Base-by-base conservation (phyloP, 768 basidiomycete genomes). In the Lepiota venenata region DNA sequence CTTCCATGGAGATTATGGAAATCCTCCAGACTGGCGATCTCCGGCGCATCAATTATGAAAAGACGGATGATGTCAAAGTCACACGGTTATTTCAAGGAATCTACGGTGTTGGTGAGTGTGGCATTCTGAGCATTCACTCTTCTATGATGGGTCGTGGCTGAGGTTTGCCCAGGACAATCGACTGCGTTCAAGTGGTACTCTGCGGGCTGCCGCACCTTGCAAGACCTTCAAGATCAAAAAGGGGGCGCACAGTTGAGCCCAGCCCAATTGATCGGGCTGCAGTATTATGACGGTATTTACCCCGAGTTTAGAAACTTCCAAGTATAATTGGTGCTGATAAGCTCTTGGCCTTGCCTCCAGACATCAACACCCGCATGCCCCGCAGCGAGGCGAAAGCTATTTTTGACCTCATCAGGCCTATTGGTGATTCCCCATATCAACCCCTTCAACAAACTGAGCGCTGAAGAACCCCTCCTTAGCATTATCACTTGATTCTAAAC, bases 301-400 rank as follows among this genome's bases (percentile, higher is more conserved):
- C 38, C 50, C 35, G 22, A n/a, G 32, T 32, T 32, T 32, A 32
- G 32, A 32, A 32, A 44, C 38, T 41, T 27, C 29, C 35, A 56
- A 49, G 32, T 40, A 25, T 43, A 47, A 5, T 47, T 45, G 47
- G 36, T n/a, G 29, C 40, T 45, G 43, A 46, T 38, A 12, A 12
- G 14, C 36, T 43, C 27, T 38, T n/a, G 16, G 44, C 15, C 27
- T 53, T 16, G 49, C 29, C 46, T n/a, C 6, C 41, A 85, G 93
- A 96, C 67, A 85, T 98, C 42, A 91, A 91, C 61, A 68, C 74
- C 47, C 82, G 94, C 18, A 97, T 98, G 79, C 90, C 93, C 2
- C 79, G 94, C 22, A 75, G 73, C 38, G 94, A 98, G 67, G 92
- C 89, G 5, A 75, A 76, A 50, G 77, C 73, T 12, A 82, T 97